Evolutionary conservation across 495 filamentous ascomycete species (phyloP).

Genomic region (Apodospora peruviana): DNA sequence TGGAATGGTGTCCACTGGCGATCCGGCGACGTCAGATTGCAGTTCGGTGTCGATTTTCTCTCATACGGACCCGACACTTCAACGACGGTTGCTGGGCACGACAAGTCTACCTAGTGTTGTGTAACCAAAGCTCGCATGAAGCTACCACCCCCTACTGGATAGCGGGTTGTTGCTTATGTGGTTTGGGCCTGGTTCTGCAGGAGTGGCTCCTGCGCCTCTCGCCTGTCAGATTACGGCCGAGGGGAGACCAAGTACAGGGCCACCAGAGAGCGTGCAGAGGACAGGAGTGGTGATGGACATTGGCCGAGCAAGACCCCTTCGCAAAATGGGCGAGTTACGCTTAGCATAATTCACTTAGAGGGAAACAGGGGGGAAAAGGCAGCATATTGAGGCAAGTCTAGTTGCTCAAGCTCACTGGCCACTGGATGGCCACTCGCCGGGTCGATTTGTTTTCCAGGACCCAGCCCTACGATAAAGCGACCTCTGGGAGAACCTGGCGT

Average conservation of each 20-base stretch:
- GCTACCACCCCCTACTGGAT: background rate
- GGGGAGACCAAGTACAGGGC: background rate
- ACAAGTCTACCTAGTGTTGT: background rate
- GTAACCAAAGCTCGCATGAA: constrained; percentile 3
- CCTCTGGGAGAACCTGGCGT: background rate
- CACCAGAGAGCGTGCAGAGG: background rate
- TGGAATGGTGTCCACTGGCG: too few relatives aligned
- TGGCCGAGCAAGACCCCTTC: too few relatives aligned
- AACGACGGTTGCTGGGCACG: background rate
- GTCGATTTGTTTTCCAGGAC: background rate
- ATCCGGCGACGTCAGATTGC: constrained; percentile 1
- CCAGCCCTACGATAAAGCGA: constrained; percentile 5
- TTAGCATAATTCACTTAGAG: too few relatives aligned
- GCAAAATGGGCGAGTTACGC: too few relatives aligned
- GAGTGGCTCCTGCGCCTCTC: constrained; percentile 14
- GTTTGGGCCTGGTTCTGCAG: constrained; percentile 3
- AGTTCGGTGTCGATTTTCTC: background rate
- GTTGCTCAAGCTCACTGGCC: too few relatives aligned
- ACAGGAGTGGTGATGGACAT: too few relatives aligned
- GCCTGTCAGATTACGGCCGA: constrained; percentile 14
- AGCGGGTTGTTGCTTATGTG: constrained; percentile 4
- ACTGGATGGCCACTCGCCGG: constrained; percentile 1
- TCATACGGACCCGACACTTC: background rate
- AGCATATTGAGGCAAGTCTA: too few relatives aligned
- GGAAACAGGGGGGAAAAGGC: too few relatives aligned